Base-by-base conservation (phyloP, 2,329 filamentous ascomycete genomes). In the Balansia obtecta region DNA sequence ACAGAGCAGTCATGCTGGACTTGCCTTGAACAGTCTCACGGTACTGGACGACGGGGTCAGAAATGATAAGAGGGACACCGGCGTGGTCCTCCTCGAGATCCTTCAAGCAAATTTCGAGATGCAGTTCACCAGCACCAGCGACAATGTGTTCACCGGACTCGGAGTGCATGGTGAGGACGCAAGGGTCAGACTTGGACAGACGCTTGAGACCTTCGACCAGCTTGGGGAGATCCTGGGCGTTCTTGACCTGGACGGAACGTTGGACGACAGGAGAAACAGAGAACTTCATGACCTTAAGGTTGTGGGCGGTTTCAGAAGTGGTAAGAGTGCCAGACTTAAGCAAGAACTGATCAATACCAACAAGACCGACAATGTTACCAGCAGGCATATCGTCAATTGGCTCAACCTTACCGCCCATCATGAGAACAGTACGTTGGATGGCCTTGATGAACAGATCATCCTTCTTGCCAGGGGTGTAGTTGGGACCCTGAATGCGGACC, bases 211-310 rank as follows among this genome's bases (percentile, higher is more conserved):
- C 93, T 80, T 98, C 93, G 65, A 98, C 93, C 55, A 98, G 85
- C 85, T 98, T 98, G 74, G 93, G 93, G 58, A 98, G 84, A 81
- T 98, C 93, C 78, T 95, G 89, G 67, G 93, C 93, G 77, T 98
- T 98, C 88, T 97, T 97, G 80, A 96, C 91, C 77, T 96, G 88
- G 67, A 98, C 93, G 73, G 93, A 95, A 63, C 91, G 91, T 77
- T 86, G 91, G 61, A 98, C 93, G 76, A 98, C 93, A 65, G 93
- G 93, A 54, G 93, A 97, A 71, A 98, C 93, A 68, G 93, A 98
- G 86, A 98, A 98, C 82, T 96, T 97, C 93, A 98, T 98, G 77
- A 98, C 93, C 86, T 97, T 97, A 67, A 98, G 78, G 85, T 98
- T 98, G 86, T 98, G 93, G 70, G 93, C 91, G 60, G 88, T 94